These are phyloP conservation scores for Tephrocybe sp. DNA, from an alignment of 768 basidiomycete species.

Conservation along the genomic window DNA sequence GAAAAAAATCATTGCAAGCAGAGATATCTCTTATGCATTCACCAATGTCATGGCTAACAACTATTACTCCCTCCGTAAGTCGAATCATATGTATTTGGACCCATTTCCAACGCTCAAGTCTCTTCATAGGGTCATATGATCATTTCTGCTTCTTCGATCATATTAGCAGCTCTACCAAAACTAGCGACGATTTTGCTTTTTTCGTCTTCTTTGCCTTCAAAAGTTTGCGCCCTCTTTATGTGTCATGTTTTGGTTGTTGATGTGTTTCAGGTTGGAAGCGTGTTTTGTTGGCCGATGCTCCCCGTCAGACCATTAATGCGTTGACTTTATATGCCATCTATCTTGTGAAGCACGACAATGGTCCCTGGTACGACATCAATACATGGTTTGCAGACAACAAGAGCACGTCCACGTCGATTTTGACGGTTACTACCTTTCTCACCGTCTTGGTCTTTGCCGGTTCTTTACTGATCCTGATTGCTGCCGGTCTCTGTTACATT, in stretches of 20 bases:
- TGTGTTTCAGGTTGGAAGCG: constrained; percentile 71
- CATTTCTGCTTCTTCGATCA: constrained; percentile 99
- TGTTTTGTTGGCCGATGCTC: constrained; percentile 88
- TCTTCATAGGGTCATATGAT: constrained; percentile 82
- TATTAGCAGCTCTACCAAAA: constrained; percentile 93
- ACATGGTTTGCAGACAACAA: constrained; percentile 80
- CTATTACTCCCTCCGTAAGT: constrained; percentile 91
- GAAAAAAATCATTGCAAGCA: constrained; percentile 89
- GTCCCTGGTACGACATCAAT: constrained; percentile 63
- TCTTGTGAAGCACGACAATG: constrained; percentile 38
- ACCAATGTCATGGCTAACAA: constrained; percentile 97
- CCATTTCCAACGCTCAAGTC: constrained; percentile 10
- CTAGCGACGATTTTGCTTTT: constrained; percentile 96
- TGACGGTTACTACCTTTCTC: constrained; percentile 87
- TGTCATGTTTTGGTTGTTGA: constrained; percentile 1
- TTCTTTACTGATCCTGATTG: constrained; percentile 74
- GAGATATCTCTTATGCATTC: constrained; percentile 97
- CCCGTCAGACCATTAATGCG: constrained; percentile 97
- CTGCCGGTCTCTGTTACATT: constrained; percentile 86
- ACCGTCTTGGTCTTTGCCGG: constrained; percentile 87
- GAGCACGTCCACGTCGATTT: constrained; percentile 68
- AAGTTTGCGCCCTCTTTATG: constrained; percentile 49
- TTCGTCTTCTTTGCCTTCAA: constrained; percentile 99
- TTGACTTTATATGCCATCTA: constrained; percentile 93
- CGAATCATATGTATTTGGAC: not conserved